phyloP scores from a whole-genome alignment of 1,284 basidiomycete species.

The Ceratobasidium papillatum region DNA sequence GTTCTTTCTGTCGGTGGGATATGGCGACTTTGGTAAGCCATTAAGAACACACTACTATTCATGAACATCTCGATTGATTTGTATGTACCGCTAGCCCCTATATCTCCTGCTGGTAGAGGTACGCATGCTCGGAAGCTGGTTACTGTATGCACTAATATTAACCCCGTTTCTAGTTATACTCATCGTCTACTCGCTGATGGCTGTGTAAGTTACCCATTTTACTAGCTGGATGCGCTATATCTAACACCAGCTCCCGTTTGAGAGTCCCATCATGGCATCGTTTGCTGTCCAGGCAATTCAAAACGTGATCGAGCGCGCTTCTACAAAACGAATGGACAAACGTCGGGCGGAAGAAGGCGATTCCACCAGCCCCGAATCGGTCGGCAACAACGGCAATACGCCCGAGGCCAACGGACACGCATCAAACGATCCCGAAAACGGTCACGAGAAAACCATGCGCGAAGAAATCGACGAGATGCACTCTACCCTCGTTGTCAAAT shows the following conservation, averaged over 20 bases:
- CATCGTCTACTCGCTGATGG: constrained; percentile 42
- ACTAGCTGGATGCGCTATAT: neutral
- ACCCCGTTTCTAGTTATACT: constrained; percentile 9
- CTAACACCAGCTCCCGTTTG: neutral
- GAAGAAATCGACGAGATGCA: constrained; percentile 41
- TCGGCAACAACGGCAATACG: neutral
- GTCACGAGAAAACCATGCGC: constrained; percentile 14
- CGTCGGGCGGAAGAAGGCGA: constrained; percentile 11
- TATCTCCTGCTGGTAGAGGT: constrained; percentile 39
- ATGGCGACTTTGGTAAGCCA: constrained; percentile 41
- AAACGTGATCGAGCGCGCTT: constrained; percentile 49
- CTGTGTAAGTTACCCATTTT: constrained; percentile 30
- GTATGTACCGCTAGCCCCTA: neutral
- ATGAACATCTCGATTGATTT: neutral
- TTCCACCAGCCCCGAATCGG: neutral
- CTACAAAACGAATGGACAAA: constrained; percentile 39
- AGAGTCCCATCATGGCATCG: constrained; percentile 54
- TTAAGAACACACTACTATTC: neutral
- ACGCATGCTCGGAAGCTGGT: neutral
- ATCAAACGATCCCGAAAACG: neutral
- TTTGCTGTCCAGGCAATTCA: constrained; percentile 57
- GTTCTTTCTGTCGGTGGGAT: constrained; percentile 50
- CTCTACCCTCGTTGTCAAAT: constrained; percentile 4
- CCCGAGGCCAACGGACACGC: constrained; percentile 40
- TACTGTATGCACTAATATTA: neutral